These are phyloP conservation scores for Sphaerulina musiva DNA, from an alignment of 2,329 filamentous ascomycete species.

Conservation along the genomic window DNA sequence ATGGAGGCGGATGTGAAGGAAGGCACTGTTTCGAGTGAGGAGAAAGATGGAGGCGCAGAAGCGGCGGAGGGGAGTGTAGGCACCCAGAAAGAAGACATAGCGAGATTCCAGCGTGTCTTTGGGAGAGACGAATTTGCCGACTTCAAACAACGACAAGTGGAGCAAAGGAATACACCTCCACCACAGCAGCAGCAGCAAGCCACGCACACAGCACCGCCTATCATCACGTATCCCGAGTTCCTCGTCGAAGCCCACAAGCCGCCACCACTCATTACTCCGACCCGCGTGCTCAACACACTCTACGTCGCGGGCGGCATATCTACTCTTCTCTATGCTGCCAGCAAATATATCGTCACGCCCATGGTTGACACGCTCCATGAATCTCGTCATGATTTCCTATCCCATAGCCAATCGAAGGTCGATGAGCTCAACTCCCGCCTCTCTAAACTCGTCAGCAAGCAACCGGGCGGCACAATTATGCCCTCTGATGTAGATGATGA, in stretches of 20 bases:
- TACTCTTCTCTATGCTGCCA: constrained; percentile 60
- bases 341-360: constrained; percentile 60
- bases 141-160: constrained; percentile 22
- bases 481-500: constrained; percentile 39
- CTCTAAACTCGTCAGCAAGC: constrained; percentile 28
- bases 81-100: not conserved
- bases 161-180: constrained; percentile 12
- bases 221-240: constrained; percentile 63
- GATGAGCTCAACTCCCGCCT: constrained; percentile 52
- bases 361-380: constrained; percentile 51
- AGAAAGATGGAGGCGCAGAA: not conserved
- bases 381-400: constrained; percentile 52
- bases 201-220: constrained; percentile 45
- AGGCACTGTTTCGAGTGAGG: not conserved
- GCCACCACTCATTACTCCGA: constrained; percentile 53
- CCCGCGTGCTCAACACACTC: constrained; percentile 50
- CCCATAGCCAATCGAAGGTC: constrained; percentile 47
- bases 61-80: not conserved
- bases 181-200: constrained; percentile 28
- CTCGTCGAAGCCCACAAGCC: constrained; percentile 53
- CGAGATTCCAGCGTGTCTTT: constrained; percentile 14
- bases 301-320: constrained; percentile 52
- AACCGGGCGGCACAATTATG: constrained; percentile 21
- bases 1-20: constrained; percentile 4
- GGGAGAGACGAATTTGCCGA: constrained; percentile 22